phyloP scores from a whole-genome alignment of 768 basidiomycete genomes.

The Rhizopogon vesiculosus region DNA sequence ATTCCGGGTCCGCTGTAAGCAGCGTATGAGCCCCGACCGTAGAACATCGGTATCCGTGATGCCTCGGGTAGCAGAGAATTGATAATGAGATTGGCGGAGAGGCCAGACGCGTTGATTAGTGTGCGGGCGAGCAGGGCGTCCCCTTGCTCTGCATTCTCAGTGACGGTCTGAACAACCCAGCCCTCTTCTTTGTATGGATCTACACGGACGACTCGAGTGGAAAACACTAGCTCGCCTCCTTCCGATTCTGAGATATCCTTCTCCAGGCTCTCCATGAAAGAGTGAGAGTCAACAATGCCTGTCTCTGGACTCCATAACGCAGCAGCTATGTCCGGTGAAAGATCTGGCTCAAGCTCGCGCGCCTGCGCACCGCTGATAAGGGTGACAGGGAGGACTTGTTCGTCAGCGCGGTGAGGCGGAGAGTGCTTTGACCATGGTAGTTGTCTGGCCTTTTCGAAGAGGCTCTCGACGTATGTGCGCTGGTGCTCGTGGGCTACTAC shows the following conservation, averaged over 20 bases:
- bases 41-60: conserved; percentile 68
- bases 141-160: conserved; percentile 41
- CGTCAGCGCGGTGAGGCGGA: conserved; percentile 14
- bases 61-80: conserved; percentile 61
- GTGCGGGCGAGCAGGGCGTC: conserved; percentile 71
- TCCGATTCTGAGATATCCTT: conserved; percentile 73
- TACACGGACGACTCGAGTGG: conserved; percentile 80
- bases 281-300: conserved; percentile 87
- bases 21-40: conserved; percentile 82
- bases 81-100: conserved; percentile 65
- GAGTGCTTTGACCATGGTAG: conserved; percentile 49
- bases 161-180: conserved; percentile 85
- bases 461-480: conserved; percentile 59
- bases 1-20: conserved; percentile 81
- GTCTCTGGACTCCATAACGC: conserved; percentile 84
- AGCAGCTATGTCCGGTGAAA: conserved; percentile 62
- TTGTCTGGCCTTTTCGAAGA: conserved; percentile 57
- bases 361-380: conserved; percentile 68
- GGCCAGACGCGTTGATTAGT: conserved; percentile 79
- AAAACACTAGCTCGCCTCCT: conserved; percentile 65
- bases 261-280: conserved; percentile 79
- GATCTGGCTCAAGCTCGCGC: conserved; percentile 73
- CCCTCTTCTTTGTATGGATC: conserved; percentile 67
- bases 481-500: conserved; percentile 76
- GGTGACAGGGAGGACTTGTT: conserved; percentile 51